phyloP scores from a whole-genome alignment of 2,329 filamentous ascomycete species.

The Colletotrichum cereale region DNA sequence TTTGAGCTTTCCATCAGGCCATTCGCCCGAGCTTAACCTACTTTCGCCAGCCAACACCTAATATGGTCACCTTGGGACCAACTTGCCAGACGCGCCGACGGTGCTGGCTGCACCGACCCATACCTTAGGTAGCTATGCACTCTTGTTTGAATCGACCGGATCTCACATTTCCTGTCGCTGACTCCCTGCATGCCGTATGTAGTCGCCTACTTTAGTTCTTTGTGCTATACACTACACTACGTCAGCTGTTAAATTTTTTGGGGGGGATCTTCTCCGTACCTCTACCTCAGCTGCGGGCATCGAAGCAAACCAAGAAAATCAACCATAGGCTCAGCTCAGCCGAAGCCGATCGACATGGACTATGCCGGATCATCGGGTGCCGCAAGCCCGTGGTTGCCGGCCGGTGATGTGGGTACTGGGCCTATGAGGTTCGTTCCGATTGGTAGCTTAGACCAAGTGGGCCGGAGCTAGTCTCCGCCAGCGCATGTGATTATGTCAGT shows the following conservation, averaged over 20 bases:
- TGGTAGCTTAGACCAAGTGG: constrained; percentile 5
- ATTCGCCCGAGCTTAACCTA: constrained; percentile 37
- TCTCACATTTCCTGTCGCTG: neutral
- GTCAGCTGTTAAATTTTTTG: neutral
- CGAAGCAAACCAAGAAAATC: constrained; percentile 19
- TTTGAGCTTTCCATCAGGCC: constrained; percentile 31
- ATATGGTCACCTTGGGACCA: constrained; percentile 9
- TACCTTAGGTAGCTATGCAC: constrained; percentile 2
- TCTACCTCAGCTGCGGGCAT: constrained; percentile 10
- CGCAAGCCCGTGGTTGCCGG: constrained; percentile 28
- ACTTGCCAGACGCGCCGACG: neutral
- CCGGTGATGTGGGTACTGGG: neutral
- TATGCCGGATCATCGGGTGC: constrained; percentile 36
- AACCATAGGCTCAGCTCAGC: constrained; percentile 10
- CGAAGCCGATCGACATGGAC: constrained; percentile 18
- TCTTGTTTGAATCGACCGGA: neutral
- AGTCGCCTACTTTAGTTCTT: neutral
- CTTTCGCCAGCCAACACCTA: constrained; percentile 24
- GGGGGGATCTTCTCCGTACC: neutral
- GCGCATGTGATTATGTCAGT: constrained; percentile 38
- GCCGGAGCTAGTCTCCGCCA: constrained; percentile 3
- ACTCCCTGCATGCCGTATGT: neutral
- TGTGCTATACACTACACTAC: neutral
- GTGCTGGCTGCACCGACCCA: neutral
- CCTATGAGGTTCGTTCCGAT: constrained; percentile 19